Base-by-base conservation (phyloP, 257 asterid species). In the Petrea volubilis region DNA sequence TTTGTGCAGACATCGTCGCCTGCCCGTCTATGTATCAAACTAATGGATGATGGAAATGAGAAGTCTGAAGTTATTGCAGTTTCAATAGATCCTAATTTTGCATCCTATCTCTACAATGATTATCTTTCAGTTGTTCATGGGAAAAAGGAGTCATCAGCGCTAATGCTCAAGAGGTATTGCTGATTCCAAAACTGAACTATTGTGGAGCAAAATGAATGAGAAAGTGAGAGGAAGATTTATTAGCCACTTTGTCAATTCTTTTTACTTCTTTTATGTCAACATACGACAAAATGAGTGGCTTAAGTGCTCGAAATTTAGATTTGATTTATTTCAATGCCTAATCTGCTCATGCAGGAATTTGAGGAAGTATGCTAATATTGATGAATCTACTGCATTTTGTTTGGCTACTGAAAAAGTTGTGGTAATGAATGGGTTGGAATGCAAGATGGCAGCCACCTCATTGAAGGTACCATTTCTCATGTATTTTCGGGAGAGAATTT, bases 61-160 rank as follows among this genome's bases (percentile, higher is more conserved):
- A 91, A 88, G 78, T 88, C 97, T 36, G 99, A 90, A 70, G 96
- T 84, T 55, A 85, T 92, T 84, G 88, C 96, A 18, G 93, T 89
- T 59, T 92, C 98, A 12, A 84, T 91, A 18, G 98, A 95, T 79
- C 97, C 99, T 27, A 86, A 78, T 68, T 95, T 95, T 77, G 80
- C 92, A 10, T 64, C 87, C 67, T 91, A 95, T 80, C 96, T 90
- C 71, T 80, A 88, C 50, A 79, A 74, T 51, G 96, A 91, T 58
- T 95, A 89, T 79, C 95, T 95, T 41, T 77, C 98, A n/a, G 83
- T 73, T 61, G 83, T 73, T 55, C 80, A 65, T 41, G 89, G 84
- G 27, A 87, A 81, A 84, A 95, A 88, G 84, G 93, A 88, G 79
- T 91, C 89, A 11, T 82, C 96, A 7, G 83, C 93, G 28, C 68